These are phyloP conservation scores for Aspergillus brunneoviolaceus DNA, from an alignment of 2,329 filamentous ascomycete genomes.

Conservation along the genomic window DNA sequence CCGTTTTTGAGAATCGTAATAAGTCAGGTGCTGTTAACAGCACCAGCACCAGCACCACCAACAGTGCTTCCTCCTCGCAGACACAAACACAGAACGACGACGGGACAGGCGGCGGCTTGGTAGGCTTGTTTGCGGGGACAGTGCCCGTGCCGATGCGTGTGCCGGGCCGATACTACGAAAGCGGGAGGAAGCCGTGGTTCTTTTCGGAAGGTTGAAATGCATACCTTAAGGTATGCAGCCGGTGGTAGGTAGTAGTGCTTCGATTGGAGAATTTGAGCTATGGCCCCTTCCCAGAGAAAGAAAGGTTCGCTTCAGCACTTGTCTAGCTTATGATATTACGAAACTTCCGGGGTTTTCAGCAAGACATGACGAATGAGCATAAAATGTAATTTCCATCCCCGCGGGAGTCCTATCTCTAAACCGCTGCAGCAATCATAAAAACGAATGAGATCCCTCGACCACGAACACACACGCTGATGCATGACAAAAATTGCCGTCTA, in stretches of 20 bases:
- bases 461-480: conserved; percentile 5
- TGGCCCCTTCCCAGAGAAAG: too few species aligned
- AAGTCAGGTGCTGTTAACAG: background rate
- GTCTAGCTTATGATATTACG: too few species aligned
- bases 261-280: too few species aligned
- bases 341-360: too few species aligned
- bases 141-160: conserved; percentile 48
- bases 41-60: too few species aligned
- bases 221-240: too few species aligned
- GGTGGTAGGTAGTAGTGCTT: background rate
- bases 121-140: conserved; percentile 35
- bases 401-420: background rate
- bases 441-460: background rate
- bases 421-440: background rate
- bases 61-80: background rate
- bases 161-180: conserved; percentile 30
- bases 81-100: background rate
- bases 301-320: too few species aligned
- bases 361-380: too few species aligned
- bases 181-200: conserved; percentile 26
- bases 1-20: conserved; percentile 43
- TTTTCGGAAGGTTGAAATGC: conserved; percentile 14
- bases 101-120: conserved; percentile 16
- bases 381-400: background rate
- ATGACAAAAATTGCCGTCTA: background rate